Base-by-base conservation (phyloP, 2,329 filamentous ascomycete species). In the Mycosphaerella sp. region DNA sequence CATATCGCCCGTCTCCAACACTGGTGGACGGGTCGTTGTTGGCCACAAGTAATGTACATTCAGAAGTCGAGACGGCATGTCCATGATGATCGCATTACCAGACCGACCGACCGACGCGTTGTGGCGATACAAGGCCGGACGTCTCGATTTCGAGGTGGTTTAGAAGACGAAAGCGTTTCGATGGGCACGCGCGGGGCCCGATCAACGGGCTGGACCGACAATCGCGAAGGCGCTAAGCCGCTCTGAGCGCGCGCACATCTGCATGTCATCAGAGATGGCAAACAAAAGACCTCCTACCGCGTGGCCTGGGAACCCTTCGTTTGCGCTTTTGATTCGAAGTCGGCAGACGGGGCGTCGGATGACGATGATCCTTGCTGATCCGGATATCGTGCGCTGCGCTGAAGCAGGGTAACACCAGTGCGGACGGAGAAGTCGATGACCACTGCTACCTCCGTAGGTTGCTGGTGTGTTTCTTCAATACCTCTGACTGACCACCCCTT, bases 301-400 rank as follows among this genome's bases (percentile, higher is more conserved):
- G 48, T 29, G 39, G 48, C 41, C 48, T 51, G 31, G 39, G 48
- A 41, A 51, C 26, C n/a, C n/a, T 29, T 43, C 48, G 14, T 44
- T 10, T 29, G 17, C 21, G 8, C 26, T 26, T 11, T 11, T 44
- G 29, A 26, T 38, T 29, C 44, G 40, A 14, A 51, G 29, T 44
- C 42, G 48, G 42, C 32, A 29, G 17, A 29, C 17, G 17, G 26
- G 42, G 6, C 8, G 31, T 51, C 38, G 29, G 8, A 40, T 39
- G 47, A 36, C 39, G 42, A 45, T 42, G 53, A 55, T 51, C 53
- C 53, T 29, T 51, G 53, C 53, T 51, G 31, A n/a, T 55, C 47
- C 53, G 53, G 50, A 34, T 34, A 17, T 40, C 44, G 26, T 46
- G 50, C 36, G 32, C 42, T n/a, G 14, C 38, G 26, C 5, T 7